These are phyloP conservation scores for Spencermartinsiella ligniputridi DNA, from an alignment of 1,139 yeast species.

Conservation along the genomic window DNA sequence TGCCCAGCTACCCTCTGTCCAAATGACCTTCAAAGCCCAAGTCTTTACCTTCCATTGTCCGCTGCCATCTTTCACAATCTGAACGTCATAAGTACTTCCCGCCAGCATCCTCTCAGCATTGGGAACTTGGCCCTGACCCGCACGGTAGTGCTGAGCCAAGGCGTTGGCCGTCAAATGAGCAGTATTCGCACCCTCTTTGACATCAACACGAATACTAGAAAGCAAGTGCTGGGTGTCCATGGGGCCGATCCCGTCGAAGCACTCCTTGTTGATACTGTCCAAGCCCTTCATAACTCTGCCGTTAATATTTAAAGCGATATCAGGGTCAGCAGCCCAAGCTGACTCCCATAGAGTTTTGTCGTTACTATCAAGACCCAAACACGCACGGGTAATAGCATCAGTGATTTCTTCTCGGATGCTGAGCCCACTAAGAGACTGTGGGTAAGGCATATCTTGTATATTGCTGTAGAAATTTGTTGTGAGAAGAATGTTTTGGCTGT, in stretches of 20 bases:
- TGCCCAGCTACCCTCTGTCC: constrained; percentile 11
- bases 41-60: constrained; percentile 7
- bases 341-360: constrained; percentile 7
- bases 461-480: no score
- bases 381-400: constrained; percentile 4
- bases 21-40: constrained; percentile 6
- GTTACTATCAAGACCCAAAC: constrained; percentile 6
- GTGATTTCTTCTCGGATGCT: constrained; percentile 7
- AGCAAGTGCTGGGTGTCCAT: constrained; percentile 8
- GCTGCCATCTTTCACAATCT: constrained; percentile 2
- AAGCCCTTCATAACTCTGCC: constrained; percentile 3
- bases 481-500: no score
- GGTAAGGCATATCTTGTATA: no score
- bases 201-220: constrained; percentile 7
- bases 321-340: constrained; percentile 1
- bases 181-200: constrained; percentile 4
- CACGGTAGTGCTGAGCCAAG: constrained; percentile 3
- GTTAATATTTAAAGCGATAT: background rate
- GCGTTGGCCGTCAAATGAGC: constrained; percentile 8
- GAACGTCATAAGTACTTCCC: constrained; percentile 4
- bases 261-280: background rate
- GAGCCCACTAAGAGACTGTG: background rate
- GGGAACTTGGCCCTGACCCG: constrained; percentile 3
- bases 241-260: constrained; percentile 4
- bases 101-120: constrained; percentile 1